A percentile compares a stretch with the other conserved stretches of the same genome.
Conservation (phyloP, 2,329 filamentous ascomycete species). For the Xylaria sp. region DNA sequence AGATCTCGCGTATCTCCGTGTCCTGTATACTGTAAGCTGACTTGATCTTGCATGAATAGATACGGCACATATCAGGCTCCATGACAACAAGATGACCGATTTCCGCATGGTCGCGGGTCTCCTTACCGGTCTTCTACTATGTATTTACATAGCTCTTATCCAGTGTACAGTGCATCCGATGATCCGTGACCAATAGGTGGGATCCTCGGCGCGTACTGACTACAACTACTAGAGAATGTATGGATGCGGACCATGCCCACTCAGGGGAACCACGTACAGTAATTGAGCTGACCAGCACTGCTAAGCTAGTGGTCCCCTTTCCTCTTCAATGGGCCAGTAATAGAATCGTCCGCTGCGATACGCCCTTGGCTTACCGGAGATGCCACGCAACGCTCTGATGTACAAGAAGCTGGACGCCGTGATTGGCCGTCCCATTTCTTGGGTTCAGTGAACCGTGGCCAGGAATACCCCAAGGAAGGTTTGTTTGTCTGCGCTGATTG, state of each 20-base stretch:
- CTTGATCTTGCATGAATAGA: slow-evolving; percentile 13
- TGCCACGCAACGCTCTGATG: slow-evolving; percentile 9
- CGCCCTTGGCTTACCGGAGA: background rate
- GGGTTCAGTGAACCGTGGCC: background rate
- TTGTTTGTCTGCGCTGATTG: slow-evolving; percentile 6
- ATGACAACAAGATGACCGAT: background rate
- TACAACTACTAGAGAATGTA: too few species aligned
- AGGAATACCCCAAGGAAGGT: background rate
- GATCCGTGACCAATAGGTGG: background rate
- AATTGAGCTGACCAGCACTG: background rate
- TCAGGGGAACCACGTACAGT: background rate
- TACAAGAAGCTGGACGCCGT: slow-evolving; percentile 19
- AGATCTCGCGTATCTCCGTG: slow-evolving; percentile 24
- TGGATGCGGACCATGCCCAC: background rate
- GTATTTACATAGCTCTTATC: background rate
- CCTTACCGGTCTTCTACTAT: background rate
- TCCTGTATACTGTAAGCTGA: background rate
- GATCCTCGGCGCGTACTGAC: too few species aligned
- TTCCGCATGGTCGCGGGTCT: background rate
- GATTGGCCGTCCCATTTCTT: slow-evolving; percentile 16
- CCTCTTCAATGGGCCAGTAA: slow-evolving; percentile 11
- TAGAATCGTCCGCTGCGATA: background rate
- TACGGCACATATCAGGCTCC: background rate
- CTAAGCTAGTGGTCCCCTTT: background rate
- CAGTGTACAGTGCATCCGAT: background rate